Evolutionary conservation across 2,329 filamentous ascomycete species (phyloP).

Genomic region (Penicillium sp.): DNA sequence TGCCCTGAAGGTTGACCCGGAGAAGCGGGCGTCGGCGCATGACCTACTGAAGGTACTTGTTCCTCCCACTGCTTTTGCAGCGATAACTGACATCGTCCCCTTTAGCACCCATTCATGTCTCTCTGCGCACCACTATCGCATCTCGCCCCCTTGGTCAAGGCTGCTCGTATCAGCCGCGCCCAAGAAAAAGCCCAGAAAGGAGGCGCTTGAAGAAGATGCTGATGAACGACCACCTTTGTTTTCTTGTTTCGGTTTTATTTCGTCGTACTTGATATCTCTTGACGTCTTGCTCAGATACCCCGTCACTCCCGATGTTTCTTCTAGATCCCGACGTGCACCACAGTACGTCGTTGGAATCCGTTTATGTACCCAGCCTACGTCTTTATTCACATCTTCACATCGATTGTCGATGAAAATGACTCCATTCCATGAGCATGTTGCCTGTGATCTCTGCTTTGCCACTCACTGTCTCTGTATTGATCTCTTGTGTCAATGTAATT

Average conservation of each 20-base stretch:
- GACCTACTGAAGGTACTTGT: slow-evolving; percentile 76
- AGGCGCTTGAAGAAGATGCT: slow-evolving; percentile 49
- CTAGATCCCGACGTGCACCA: slow-evolving; percentile 20
- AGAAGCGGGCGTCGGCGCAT: slow-evolving; percentile 92
- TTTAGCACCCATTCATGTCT: slow-evolving; percentile 76
- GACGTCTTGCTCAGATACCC: slow-evolving; percentile 30
- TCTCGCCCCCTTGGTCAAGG: slow-evolving; percentile 80
- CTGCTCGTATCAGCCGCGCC: slow-evolving; percentile 78
- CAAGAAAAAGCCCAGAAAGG: slow-evolving; percentile 77
- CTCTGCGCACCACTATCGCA: slow-evolving; percentile 70
- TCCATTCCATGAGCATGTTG: background rate
- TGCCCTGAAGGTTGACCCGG: slow-evolving; percentile 92
- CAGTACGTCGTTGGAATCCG: slow-evolving; percentile 13
- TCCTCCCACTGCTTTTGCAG: background rate
- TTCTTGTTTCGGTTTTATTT: slow-evolving; percentile 21
- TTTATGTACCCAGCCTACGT: slow-evolving; percentile 13
- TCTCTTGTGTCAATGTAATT: slow-evolving; percentile 7
- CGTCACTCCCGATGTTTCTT: slow-evolving; percentile 23
- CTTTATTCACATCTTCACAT: slow-evolving; percentile 12
- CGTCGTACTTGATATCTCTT: slow-evolving; percentile 26
- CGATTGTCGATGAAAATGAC: slow-evolving; percentile 15
- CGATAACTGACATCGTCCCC: slow-evolving; percentile 16
- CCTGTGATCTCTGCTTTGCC: slow-evolving; percentile 1
- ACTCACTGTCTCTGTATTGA: background rate
- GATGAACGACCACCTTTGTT: slow-evolving; percentile 18